These are phyloP conservation scores for Mycogone perniciosa DNA, from an alignment of 2,329 filamentous ascomycete genomes.

Conservation along the genomic window DNA sequence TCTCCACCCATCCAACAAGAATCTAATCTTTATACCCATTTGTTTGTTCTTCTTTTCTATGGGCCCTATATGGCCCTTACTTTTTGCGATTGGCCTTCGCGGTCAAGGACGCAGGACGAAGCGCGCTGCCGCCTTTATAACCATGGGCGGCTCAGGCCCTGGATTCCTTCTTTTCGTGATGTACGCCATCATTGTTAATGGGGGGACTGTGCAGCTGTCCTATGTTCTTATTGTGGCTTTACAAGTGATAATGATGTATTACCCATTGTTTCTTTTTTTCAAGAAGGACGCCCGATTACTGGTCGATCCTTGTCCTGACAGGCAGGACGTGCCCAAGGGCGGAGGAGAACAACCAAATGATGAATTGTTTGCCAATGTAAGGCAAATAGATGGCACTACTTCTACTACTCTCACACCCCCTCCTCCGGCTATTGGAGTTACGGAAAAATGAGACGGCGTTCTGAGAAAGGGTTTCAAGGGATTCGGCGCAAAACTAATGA, in stretches of 20 bases:
- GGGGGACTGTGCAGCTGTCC: slow-evolving; percentile 56
- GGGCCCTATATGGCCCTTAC: slow-evolving; percentile 74
- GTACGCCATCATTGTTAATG: slow-evolving; percentile 56
- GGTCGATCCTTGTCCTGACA: slow-evolving; percentile 29
- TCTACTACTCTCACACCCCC: slow-evolving; percentile 3
- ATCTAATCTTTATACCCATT: slow-evolving; percentile 53
- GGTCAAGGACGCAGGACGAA: slow-evolving; percentile 78
- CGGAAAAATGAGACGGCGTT: slow-evolving; percentile 18
- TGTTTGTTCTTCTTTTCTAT: slow-evolving; percentile 74
- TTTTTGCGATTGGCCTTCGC: slow-evolving; percentile 72
- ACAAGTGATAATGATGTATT: slow-evolving; percentile 40
- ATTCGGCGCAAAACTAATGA: slow-evolving; percentile 21
- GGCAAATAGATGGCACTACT: slow-evolving; percentile 1
- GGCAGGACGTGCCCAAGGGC: slow-evolving; percentile 15
- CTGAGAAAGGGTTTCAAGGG: slow-evolving; percentile 21
- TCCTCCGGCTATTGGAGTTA: slow-evolving; percentile 5
- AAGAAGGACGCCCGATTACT: slow-evolving; percentile 41
- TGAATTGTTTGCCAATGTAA: slow-evolving; percentile 12
- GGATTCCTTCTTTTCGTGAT: slow-evolving; percentile 69
- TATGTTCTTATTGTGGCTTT: slow-evolving; percentile 57
- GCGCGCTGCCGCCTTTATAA: slow-evolving; percentile 68
- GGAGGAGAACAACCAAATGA: slow-evolving; percentile 17
- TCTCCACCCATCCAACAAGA: slow-evolving; percentile 38
- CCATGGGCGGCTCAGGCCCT: slow-evolving; percentile 67
- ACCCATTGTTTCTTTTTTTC: slow-evolving; percentile 43